Evolutionary conservation across 306 rosid species (phyloP), one percentile per base, ranked within the genome.

Genomic region (Cicer chorassanicum): DNA sequence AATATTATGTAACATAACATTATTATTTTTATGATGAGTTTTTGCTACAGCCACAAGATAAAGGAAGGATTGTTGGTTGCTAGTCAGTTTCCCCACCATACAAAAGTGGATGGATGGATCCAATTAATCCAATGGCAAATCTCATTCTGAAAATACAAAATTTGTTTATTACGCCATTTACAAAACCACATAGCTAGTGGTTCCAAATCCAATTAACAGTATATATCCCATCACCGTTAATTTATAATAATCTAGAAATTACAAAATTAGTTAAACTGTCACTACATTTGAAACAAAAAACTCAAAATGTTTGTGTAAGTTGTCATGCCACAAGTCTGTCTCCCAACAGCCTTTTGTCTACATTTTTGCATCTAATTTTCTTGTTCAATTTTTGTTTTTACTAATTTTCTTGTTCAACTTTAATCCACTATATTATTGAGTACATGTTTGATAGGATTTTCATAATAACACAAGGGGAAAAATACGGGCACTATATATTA

Each of bases 51-150:
- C 7, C 18, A 57, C 13, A 74, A 68, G 83, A 68, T 48, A 68
- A 74, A 65, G 68, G 65, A 46, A 48, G 19, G 54, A 18, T 43
- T 75, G 43, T 68, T 75, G 80, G 79, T 80, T 66, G 79, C 29
- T 1, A 83, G 80, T 80, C 79, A 80, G 69, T 72, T 80, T 78
- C 76, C 82, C 16, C 69, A 80, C 82, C 84, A 80, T 24, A 76
- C 72, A 57, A 50, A 73, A 55, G 59, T 62, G 45, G 67, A 74
- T 15, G 44, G 55, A 45, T 59, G 42, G 64, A 73, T 68, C 24
- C 45, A 8, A 29, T 29, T 29, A 29, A 42, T 42, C 63, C 59
- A 55, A 18, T 76, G 51, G 12, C 24, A 75, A 73, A 78, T 51
- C 18, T 11, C 59, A 7, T 13, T 24, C 5, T 6, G 7, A 19